Evolutionary conservation across 371 early-diverging fungal species (phyloP), one percentile per base, ranked within the genome.

Genomic region (Nematocida major): DNA sequence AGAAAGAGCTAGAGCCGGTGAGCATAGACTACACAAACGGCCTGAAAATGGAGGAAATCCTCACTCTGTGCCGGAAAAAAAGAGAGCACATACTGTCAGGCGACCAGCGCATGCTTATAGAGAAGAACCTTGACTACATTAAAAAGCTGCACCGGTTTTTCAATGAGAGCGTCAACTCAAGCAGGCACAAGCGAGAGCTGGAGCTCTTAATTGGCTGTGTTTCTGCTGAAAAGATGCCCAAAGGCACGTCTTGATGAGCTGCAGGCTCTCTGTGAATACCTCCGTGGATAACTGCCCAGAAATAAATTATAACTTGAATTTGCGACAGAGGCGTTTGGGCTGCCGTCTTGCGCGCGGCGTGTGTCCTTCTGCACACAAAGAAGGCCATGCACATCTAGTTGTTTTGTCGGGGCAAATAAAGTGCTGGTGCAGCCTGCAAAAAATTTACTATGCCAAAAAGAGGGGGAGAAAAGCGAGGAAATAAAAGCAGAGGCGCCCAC

Each of bases 31-130:
- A 22, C 15, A 28, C 34, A 4, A 68, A 68, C 36, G 68, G 68
- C 39, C 59, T 57, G 68, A 54, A 59, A 68, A 68, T 68, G 68
- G 47, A 39, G 24, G 18, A 32, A 11, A 47, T 68, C 20, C 68
- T 68, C 0, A 22, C 26, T 15, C n/a, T 34, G 22, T 13, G n/a
- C 28, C 9, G 48, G 26, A 54, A 68, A 22, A 68, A 43, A 26
- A 68, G 26, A 38, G 39, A 13, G 34, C 28, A 34, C 26, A 34
- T 36, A 38, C 24, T 43, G 15, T 24, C 45, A 9, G 24, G 20
- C 5, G 62, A 61, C 4, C 24, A 61, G 39, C 15, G 11, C 4
- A 13, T 7, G 11, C 32, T 61, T 15, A 61, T 61, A 18, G 39
- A 38, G 28, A 28, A 2, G 18, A 61, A 61, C 43, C 62, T 61